Base-by-base conservation (phyloP, 169 alveolate genomes). In the Plasmodium gallinaceum region DNA sequence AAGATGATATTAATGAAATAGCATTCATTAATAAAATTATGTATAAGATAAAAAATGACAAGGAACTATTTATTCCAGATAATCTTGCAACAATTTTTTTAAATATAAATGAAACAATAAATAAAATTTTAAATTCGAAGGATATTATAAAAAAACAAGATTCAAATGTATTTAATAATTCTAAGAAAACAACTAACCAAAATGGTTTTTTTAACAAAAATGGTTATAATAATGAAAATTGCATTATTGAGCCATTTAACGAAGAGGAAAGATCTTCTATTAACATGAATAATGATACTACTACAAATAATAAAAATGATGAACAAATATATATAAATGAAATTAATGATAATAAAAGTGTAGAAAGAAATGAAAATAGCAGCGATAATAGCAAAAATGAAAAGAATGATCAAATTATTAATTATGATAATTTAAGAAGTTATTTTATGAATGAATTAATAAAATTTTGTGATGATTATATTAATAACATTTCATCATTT, bases 11-110 rank as follows among this genome's bases (percentile, higher is more conserved):
- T 54, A 5, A 54, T 54, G 64, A 54, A 37, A 24, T 57, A 18
- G 48, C 74, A 39, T 7, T 83, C 16, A 39, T 83, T n/a, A 52
- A 73, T n/a, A 83, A 83, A 83, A 83, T 83, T 46, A 26, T 83
- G 32, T 37, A 69, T 16, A 83, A 66, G 32, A 45, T 83, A 22
- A 66, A 58, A 69, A 83, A 39, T 8, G 80, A 83, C 42, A 83
- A 61, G 43, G 91, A 83, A n/a, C 42, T 83, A 46, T 37, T 83
- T 24, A 32, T 72, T 6, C 91, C 91, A 32, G 45, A 83, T 6
- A 83, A 83, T 45, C 73, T 70, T 32, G 91, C 91, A 16, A 8
- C 43, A 48, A 54, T 83, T 45, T 70, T 46, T 69, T 58, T 83
- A 68, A 69, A 69, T 61, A 9, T 83, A 20, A 22, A 83, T 16